Evolutionary conservation across 23 red algal genomes (phyloP).

Genomic region (Gracilaria domingensis): DNA sequence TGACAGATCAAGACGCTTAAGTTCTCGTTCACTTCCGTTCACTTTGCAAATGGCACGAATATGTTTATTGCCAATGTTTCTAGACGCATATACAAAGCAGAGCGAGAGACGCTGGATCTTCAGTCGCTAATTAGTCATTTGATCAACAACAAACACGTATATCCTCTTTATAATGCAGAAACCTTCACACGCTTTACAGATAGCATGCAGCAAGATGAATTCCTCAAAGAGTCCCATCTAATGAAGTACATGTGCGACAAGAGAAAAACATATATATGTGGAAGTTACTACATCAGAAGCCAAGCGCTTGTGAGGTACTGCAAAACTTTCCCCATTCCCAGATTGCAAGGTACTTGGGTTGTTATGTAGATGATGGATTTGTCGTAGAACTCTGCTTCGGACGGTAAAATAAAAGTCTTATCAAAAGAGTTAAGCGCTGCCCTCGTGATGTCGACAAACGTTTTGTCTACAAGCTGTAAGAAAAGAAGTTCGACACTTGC

Average conservation of each 20-base stretch:
- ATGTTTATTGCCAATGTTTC: slow-evolving; percentile 5
- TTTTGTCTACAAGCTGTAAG: background rate
- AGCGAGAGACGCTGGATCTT: slow-evolving; percentile 14
- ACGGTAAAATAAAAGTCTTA: slow-evolving; percentile 3
- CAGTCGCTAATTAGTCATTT: background rate
- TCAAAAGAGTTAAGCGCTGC: background rate
- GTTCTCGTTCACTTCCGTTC: slow-evolving; percentile 15
- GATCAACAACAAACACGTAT: background rate
- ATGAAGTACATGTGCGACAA: background rate
- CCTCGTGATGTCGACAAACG: background rate
- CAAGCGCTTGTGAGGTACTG: slow-evolving; percentile 5
- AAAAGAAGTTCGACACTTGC: slow-evolving; percentile 39
- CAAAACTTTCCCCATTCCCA: slow-evolving; percentile 16
- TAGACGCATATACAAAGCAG: background rate
- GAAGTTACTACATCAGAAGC: background rate
- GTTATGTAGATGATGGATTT: slow-evolving; percentile 16
- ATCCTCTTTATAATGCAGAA: slow-evolving; percentile 6
- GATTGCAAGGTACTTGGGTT: slow-evolving; percentile 43
- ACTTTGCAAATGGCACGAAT: background rate
- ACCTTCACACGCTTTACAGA: background rate
- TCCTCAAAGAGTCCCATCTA: background rate
- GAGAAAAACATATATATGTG: background rate
- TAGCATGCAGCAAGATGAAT: background rate
- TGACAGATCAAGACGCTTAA: background rate
- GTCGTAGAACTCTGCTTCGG: slow-evolving; percentile 32